Conservation (phyloP, 225 moss, liverwort and hornwort genomes). For the Rhytidiadelphus loreus region DNA sequence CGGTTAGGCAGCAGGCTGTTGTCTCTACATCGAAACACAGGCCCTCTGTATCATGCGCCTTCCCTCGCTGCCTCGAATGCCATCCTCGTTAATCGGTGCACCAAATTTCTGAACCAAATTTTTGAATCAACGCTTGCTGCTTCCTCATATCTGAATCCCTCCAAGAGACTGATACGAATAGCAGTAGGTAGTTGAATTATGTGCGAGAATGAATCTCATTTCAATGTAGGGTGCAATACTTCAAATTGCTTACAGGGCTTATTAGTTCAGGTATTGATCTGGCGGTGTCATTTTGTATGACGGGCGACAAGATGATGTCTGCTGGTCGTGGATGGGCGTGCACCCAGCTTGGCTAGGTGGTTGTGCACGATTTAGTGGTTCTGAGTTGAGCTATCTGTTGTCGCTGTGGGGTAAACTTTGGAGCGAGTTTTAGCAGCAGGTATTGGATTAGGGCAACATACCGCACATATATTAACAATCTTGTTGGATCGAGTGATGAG, state of each 20-base stretch:
- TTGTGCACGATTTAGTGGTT: neutral
- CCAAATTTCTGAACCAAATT: neutral
- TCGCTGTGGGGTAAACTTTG: neutral
- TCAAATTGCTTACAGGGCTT: neutral
- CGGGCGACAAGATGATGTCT: neutral
- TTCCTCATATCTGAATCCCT: neutral
- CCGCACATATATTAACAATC: neutral
- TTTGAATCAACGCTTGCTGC: neutral
- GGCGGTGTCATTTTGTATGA: neutral
- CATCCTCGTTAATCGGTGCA: neutral
- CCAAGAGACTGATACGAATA: neutral
- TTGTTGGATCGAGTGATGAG: neutral
- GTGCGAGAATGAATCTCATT: neutral
- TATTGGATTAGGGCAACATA: neutral
- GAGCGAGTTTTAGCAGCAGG: neutral
- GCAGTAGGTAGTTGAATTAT: neutral
- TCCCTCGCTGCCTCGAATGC: neutral
- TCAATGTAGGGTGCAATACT: neutral
- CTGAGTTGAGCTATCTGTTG: neutral
- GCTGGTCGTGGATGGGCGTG: neutral
- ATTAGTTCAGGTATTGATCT: neutral
- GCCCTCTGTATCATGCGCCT: neutral
- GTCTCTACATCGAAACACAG: neutral
- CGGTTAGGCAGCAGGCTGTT: conserved; percentile 23
- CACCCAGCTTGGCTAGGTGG: neutral